Base-by-base conservation (phyloP, 352 stramenopile species). In the Globisporangium echinulatum region DNA sequence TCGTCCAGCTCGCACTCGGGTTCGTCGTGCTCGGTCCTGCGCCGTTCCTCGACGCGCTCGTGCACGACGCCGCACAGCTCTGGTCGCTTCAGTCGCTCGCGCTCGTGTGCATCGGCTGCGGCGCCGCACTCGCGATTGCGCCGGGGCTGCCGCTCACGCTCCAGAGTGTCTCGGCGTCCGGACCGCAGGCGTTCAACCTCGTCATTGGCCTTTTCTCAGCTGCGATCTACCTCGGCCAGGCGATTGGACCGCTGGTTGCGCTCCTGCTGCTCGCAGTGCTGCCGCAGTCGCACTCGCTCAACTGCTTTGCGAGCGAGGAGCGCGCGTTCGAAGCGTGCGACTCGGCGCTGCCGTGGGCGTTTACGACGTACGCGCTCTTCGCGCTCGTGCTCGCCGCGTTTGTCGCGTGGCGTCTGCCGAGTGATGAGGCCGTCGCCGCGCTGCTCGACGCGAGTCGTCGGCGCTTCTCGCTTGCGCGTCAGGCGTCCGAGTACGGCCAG, bases 401-500 rank as follows among this genome's bases (percentile, higher is more conserved):
- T 17, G 66, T 86, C 25, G 61, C 66, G 0, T 68, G 39, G 9
- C 61, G 74, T 14, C 69, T 82, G 46, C 75, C 66, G 36, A 71
- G 62, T 6, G 66, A 59, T n/a, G 68, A 71, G 10, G 64, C 64
- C 25, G 62, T 68, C 25, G 71, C 66, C 1, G 66, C 72, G 54
- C 38, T 81, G 55, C 64, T 79, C 37, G 66, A 62, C 14, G 60
- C 71, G 43, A 79, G 69, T 46, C 63, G 58, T 10, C 74, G 69
- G 25, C 78, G 72, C 51, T 66, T 87, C 33, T 67, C 70, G 5
- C 63, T 87, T 40, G 72, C 70, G 60, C 71, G 77, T 13, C 77
- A 90, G 66, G 57, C 77, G 44, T 87, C 80, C 48, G 78, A 88
- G 64, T 88, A 90, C 66, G 80, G 80, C 5, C 77, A 88, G 63